Conservation (phyloP, 106 monocot species). For the Dioscorea alata region DNA sequence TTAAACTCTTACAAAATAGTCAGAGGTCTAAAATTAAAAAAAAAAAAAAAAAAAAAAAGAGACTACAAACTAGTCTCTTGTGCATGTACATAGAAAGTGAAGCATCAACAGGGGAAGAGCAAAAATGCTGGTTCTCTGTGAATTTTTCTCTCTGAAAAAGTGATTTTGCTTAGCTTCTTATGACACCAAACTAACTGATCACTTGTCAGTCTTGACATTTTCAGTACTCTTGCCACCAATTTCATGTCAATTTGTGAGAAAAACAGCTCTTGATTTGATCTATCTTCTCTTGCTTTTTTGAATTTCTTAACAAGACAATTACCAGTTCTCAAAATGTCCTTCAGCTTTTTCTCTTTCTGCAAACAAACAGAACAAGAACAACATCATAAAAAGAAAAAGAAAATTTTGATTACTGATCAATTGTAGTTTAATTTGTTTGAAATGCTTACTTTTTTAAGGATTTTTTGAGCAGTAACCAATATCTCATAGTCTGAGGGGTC, state of each 20-base stretch:
- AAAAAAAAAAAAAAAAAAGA: too few relatives aligned
- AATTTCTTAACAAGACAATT: conserved; percentile 83
- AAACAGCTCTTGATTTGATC: conserved; percentile 59
- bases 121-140: conserved; percentile 71
- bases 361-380: not conserved
- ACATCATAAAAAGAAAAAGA: too few relatives aligned
- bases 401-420: too few relatives aligned
- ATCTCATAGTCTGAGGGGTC: conserved; percentile 51
- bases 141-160: conserved; percentile 41
- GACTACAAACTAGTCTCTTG: too few relatives aligned
- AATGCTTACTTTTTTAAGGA: conserved; percentile 51
- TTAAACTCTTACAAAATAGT: too few relatives aligned
- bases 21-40: too few relatives aligned
- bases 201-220: conserved; percentile 61
- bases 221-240: conserved; percentile 64
- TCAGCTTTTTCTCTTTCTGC: conserved; percentile 89
- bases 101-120: conserved; percentile 66
- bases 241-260: conserved; percentile 85
- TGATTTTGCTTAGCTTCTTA: conserved; percentile 58
- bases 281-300: conserved; percentile 55
- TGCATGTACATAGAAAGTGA: too few relatives aligned
- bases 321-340: conserved; percentile 55
- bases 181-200: conserved; percentile 90
- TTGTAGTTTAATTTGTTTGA: not conserved
- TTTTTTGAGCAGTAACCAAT: conserved; percentile 36